Evolutionary conservation across 176 grass and related monocot species (phyloP), one percentile per base, ranked within the genome.

Genomic region (Zizania latifolia): DNA sequence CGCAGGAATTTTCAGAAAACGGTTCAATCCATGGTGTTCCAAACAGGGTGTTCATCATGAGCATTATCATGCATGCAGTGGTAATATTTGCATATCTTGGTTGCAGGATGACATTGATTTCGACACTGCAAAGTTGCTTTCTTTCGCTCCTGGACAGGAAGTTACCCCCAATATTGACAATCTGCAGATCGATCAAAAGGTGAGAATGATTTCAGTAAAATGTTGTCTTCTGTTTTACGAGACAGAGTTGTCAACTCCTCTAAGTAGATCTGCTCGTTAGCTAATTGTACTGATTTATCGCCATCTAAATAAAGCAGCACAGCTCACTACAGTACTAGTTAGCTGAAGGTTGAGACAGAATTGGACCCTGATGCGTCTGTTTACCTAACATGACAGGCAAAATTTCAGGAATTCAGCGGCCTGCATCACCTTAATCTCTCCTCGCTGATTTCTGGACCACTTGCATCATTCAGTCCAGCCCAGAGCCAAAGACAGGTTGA

Each of bases 401-500:
- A 11, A 16, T 14, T 76, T 29, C 84, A 86, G 84, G 78, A 82
- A 71, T 48, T 82, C 65, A 71, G 78, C 17, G 57, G 72, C 32
- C 65, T 86, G 58, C 21, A 55, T 16, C 84, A 82, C 65, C 57
- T 82, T 17, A 70, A 82, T 45, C 57, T 86, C 57, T 76, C 78
- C 16, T 80, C 76, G 16, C 69, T 86, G 16, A 58, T 80, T 17
- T 66, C 53, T 16, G 83, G 70, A 19, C 61, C 60, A 32, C 72
- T 82, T 28, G 33, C 78, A 7, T 34, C 57, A 29, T 86, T 86
- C 36, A 71, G 71, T 65, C 35, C 65, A 51, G 38, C 43, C 26
- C 31, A 40, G 44, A 72, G 14, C 21, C 68, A 31, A 16, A 71
- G 64, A 70, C 78, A 82, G 78, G 72, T 77, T 34, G 8, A 0